Percentiles rank a stretch among this genome's conserved stretches.
Evolutionary conservation across 2,329 filamentous ascomycete genomes (phyloP).

Genomic region (Orbilia oligospora): DNA sequence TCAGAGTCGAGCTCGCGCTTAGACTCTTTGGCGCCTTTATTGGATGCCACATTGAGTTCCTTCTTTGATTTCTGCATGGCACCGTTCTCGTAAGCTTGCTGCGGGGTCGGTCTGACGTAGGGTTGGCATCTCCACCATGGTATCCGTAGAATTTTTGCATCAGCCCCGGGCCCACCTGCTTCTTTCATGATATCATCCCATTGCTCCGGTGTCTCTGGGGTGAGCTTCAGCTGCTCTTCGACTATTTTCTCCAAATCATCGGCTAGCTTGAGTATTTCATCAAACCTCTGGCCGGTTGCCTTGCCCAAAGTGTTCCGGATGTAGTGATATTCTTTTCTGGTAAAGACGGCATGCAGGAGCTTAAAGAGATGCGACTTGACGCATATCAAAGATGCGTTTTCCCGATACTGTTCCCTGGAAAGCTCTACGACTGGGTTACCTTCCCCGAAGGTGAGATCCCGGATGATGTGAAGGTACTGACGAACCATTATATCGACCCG

Average conservation of each 20-base stretch:
- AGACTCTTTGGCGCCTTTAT: conserved; percentile 68
- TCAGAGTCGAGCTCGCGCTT: conserved; percentile 69
- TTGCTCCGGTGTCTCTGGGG: conserved; percentile 66
- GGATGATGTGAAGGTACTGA: conserved; percentile 90
- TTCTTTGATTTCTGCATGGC: conserved; percentile 83
- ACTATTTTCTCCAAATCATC: conserved; percentile 83
- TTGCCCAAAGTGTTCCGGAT: conserved; percentile 87
- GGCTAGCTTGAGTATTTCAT: conserved; percentile 82
- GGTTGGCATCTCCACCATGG: conserved; percentile 64
- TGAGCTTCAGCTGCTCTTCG: conserved; percentile 77
- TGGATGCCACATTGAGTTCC: conserved; percentile 63
- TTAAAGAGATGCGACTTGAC: conserved; percentile 96
- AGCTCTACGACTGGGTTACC: conserved; percentile 37
- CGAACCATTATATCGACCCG: conserved; percentile 88
- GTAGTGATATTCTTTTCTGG: conserved; percentile 77
- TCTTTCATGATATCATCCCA: conserved; percentile 67
- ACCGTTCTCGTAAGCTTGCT: conserved; percentile 62
- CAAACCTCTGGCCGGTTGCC: conserved; percentile 77
- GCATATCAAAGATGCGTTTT: conserved; percentile 76
- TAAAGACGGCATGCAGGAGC: conserved; percentile 84
- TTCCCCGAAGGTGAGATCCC: conserved; percentile 43
- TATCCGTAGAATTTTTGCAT: conserved; percentile 59
- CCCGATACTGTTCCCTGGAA: conserved; percentile 65
- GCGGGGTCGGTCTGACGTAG: conserved; percentile 54
- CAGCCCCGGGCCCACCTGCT: conserved; percentile 59